These are phyloP conservation scores for Heterobasidion occidentale DNA, from an alignment of 1,284 basidiomycete species.

Conservation along the genomic window DNA sequence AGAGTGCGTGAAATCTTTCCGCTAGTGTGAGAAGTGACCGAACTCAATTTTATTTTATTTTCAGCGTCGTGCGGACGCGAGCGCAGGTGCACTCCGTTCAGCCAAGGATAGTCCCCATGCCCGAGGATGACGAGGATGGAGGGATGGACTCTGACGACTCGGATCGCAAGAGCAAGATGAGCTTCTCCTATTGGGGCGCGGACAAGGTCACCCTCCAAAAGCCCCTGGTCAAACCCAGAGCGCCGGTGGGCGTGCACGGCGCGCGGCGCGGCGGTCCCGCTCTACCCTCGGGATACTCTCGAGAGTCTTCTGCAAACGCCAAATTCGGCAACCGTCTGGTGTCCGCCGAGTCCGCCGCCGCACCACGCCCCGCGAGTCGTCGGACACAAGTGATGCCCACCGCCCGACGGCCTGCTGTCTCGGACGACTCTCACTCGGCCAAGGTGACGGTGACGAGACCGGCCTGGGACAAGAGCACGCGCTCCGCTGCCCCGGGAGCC, in stretches of 20 bases:
- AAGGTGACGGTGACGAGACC: constrained; percentile 63
- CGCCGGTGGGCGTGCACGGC: constrained; percentile 23
- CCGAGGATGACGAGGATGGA: constrained; percentile 47
- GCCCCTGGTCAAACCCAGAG: constrained; percentile 50
- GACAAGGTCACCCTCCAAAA: constrained; percentile 82
- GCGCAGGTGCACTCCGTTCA: constrained; percentile 50
- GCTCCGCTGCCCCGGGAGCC: constrained; percentile 24
- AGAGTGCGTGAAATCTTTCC: constrained; percentile 49
- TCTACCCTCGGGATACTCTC: constrained; percentile 49
- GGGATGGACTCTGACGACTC: constrained; percentile 71
- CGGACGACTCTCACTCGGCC: constrained; percentile 53
- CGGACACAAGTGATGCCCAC: constrained; percentile 46
- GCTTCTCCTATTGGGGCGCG: constrained; percentile 85
- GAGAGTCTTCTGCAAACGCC: constrained; percentile 77
- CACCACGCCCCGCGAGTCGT: constrained; percentile 53
- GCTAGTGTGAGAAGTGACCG: constrained; percentile 4
- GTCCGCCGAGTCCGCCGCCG: constrained; percentile 38
- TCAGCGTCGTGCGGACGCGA: constrained; percentile 65
- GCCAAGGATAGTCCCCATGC: constrained; percentile 64
- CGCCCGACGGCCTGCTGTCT: constrained; percentile 36
- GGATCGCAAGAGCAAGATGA: constrained; percentile 85
- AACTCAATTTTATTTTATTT: constrained; percentile 11
- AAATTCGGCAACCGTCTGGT: constrained; percentile 76
- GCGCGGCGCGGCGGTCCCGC: constrained; percentile 39
- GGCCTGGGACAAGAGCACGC: constrained; percentile 59